phyloP scores from a whole-genome alignment of 306 rosid genomes.

The Comarum palustre region DNA sequence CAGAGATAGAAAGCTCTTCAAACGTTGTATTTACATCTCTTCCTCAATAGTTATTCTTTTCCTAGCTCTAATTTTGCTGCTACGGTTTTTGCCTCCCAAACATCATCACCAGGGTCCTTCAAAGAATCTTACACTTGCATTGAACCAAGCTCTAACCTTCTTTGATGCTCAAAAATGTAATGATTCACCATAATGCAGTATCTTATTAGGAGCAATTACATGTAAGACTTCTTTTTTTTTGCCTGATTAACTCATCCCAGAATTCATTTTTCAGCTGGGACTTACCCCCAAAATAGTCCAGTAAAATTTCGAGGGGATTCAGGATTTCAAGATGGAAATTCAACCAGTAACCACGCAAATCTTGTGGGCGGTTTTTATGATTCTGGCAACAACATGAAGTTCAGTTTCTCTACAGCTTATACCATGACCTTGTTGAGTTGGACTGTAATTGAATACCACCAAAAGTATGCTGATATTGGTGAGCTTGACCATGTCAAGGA shows the following conservation, averaged over 20 bases:
- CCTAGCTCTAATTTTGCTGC: conserved; percentile 37
- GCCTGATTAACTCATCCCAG: conserved; percentile 14
- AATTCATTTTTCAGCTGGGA: conserved; percentile 49
- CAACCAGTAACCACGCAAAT: conserved; percentile 22
- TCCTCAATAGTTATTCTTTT: conserved; percentile 24
- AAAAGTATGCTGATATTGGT: conserved; percentile 53
- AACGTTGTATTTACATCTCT: conserved; percentile 40
- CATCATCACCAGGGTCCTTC: conserved; percentile 40
- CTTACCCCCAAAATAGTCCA: conserved; percentile 50
- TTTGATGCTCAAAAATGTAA: conserved; percentile 81
- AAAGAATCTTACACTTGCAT: conserved; percentile 48
- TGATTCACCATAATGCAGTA: conserved; percentile 2
- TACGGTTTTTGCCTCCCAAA: conserved; percentile 44
- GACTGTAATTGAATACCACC: conserved; percentile 70
- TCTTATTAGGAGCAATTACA: neutral
- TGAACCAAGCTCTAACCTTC: conserved; percentile 68
- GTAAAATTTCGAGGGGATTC: conserved; percentile 72
- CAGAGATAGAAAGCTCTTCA: conserved; percentile 41
- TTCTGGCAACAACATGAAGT: conserved; percentile 81
- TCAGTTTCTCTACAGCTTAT: conserved; percentile 79
- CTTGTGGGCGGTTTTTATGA: conserved; percentile 87
- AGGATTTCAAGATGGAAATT: conserved; percentile 60
- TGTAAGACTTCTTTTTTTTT: neutral
- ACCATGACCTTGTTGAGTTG: conserved; percentile 76
- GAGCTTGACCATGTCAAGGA: conserved; percentile 79